These are phyloP conservation scores for Lactarius akahatsu DNA, from an alignment of 768 basidiomycete genomes.

Conservation along the genomic window DNA sequence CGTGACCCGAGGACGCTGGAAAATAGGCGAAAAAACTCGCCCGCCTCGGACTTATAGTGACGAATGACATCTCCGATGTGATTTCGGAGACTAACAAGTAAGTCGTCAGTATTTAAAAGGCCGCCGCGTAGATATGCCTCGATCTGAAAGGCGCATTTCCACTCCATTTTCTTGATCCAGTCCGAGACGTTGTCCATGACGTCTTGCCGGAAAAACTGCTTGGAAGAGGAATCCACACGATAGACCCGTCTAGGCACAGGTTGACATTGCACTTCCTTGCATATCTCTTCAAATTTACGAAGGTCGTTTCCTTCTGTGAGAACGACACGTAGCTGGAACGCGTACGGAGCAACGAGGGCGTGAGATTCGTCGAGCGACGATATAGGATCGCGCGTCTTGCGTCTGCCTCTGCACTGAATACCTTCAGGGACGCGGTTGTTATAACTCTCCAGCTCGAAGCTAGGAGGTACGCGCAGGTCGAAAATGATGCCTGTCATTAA, in stretches of 20 bases:
- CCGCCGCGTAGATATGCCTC: conserved; percentile 66
- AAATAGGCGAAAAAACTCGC: conserved; percentile 55
- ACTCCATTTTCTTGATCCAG: conserved; percentile 50
- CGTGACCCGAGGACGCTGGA: conserved; percentile 47
- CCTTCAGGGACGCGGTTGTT: conserved; percentile 48
- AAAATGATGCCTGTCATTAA: conserved; percentile 23
- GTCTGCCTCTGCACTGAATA: conserved; percentile 36
- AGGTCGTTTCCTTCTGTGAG: conserved; percentile 52
- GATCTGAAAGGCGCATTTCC: conserved; percentile 73
- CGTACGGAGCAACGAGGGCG: conserved; percentile 60
- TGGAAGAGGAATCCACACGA: conserved; percentile 48
- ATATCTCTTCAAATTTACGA: conserved; percentile 53
- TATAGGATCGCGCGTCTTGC: conserved; percentile 56
- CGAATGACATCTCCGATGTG: conserved; percentile 44
- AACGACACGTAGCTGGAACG: conserved; percentile 66
- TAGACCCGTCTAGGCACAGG: conserved; percentile 32
- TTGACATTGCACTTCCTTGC: conserved; percentile 48
- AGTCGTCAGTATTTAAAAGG: conserved; percentile 57
- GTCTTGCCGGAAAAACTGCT: conserved; percentile 51
- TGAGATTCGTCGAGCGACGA: conserved; percentile 59
- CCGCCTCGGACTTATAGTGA: conserved; percentile 36
- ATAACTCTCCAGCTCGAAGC: conserved; percentile 60
- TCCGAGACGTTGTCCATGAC: conserved; percentile 46
- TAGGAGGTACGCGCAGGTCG: conserved; percentile 47
- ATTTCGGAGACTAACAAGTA: conserved; percentile 46